Evolutionary conservation across 768 basidiomycete genomes (phyloP).

Genomic region (Suillus fuscotomentosus): DNA sequence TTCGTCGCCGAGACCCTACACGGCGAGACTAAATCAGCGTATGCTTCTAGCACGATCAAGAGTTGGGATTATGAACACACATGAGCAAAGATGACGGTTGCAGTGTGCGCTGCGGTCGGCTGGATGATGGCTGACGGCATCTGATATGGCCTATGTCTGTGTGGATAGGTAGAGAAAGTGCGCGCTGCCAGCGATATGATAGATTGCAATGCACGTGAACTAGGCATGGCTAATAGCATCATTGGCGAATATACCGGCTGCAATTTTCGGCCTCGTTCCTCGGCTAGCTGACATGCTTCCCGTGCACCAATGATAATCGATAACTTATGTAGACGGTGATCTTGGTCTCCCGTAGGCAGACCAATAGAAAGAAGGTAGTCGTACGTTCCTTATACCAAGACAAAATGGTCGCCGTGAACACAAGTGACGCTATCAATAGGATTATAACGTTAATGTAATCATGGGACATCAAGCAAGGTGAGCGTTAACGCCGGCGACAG

Average conservation of each 20-base stretch:
- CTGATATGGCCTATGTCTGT: not conserved
- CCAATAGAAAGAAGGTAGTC: too few species aligned
- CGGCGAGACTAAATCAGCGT: conserved; percentile 28
- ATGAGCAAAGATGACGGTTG: conserved; percentile 10
- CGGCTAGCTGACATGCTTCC: too few species aligned
- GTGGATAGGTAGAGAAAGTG: not conserved
- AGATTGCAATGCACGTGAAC: not conserved
- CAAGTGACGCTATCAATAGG: too few species aligned
- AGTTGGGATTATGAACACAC: conserved; percentile 12
- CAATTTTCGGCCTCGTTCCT: not conserved
- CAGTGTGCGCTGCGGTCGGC: conserved; percentile 7
- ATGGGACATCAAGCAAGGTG: too few species aligned
- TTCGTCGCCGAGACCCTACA: conserved; percentile 38
- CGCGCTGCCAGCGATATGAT: not conserved
- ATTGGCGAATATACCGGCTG: not conserved
- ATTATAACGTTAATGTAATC: too few species aligned
- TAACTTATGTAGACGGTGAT: too few species aligned
- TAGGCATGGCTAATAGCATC: not conserved
- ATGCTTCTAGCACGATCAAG: not conserved
- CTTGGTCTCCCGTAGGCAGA: too few species aligned
- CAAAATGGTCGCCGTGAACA: too few species aligned
- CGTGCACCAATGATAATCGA: too few species aligned
- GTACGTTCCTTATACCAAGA: too few species aligned
- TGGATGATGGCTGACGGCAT: conserved; percentile 2
- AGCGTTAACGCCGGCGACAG: too few species aligned